Evolutionary conservation across 371 early-diverging fungal genomes (phyloP).

Genomic region (Fennellomyces sp.): DNA sequence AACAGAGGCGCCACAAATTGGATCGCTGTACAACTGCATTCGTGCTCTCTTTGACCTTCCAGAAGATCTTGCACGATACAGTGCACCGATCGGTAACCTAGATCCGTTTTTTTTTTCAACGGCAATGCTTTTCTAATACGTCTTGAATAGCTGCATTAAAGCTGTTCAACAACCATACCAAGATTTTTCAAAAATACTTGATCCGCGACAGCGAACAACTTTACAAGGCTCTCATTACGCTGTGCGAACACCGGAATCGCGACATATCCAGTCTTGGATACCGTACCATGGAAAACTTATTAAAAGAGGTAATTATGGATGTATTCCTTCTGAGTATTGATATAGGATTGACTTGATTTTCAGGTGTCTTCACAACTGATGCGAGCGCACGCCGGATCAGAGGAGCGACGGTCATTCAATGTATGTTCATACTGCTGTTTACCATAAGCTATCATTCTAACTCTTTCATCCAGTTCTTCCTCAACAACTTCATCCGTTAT

Average conservation of each 20-base stretch:
- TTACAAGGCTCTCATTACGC: conserved; percentile 25
- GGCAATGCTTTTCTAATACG: not conserved
- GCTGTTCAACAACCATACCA: conserved; percentile 56
- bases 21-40: conserved; percentile 31
- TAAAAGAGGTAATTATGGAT: conserved; percentile 50
- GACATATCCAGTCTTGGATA: conserved; percentile 56
- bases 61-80: conserved; percentile 46
- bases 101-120: not conserved
- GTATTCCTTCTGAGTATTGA: no score
- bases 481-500: conserved; percentile 41
- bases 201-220: conserved; percentile 45
- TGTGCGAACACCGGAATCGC: conserved; percentile 54
- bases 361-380: not conserved
- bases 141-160: conserved; percentile 52
- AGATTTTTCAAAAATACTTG: conserved; percentile 47
- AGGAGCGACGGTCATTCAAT: not conserved
- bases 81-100: conserved; percentile 47
- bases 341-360: no score
- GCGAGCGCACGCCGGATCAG: not conserved
- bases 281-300: conserved; percentile 52
- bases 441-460: no score
- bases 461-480: no score
- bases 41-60: conserved; percentile 46
- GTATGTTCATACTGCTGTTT: no score
- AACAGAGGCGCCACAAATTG: conserved; percentile 27